Evolutionary conservation across 352 stramenopile species (phyloP).

Genomic region (Nothophytophthora sp.): DNA sequence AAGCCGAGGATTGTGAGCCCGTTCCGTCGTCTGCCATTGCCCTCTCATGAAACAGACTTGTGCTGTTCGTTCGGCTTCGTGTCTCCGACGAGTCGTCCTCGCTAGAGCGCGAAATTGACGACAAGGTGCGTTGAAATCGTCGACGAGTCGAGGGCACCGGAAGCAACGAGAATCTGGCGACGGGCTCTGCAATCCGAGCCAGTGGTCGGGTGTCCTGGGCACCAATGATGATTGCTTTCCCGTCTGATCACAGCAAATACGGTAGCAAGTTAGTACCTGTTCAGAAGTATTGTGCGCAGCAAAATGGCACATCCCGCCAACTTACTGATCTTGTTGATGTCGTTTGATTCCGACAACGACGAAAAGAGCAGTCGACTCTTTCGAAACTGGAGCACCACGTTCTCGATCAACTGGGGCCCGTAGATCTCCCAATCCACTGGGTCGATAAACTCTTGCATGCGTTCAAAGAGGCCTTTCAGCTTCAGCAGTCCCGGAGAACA

Average conservation of each 20-base stretch:
- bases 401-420: slow-evolving; percentile 81
- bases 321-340: slow-evolving; percentile 87
- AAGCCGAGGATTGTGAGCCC: slow-evolving; percentile 37
- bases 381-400: slow-evolving; percentile 85
- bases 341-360: slow-evolving; percentile 77
- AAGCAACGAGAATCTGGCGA: slow-evolving; percentile 80
- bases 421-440: slow-evolving; percentile 91
- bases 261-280: slow-evolving; percentile 19
- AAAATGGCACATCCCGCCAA: slow-evolving; percentile 3
- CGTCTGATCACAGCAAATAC: slow-evolving; percentile 42
- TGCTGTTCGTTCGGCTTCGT: slow-evolving; percentile 30
- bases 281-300: too few relatives aligned
- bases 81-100: slow-evolving; percentile 25
- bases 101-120: slow-evolving; percentile 29
- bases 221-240: slow-evolving; percentile 68
- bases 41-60: slow-evolving; percentile 44
- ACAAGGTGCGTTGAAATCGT: slow-evolving; percentile 49
- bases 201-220: slow-evolving; percentile 71
- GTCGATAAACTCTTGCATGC: slow-evolving; percentile 84
- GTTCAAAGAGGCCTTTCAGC: slow-evolving; percentile 67
- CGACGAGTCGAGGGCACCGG: slow-evolving; percentile 62
- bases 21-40: slow-evolving; percentile 23
- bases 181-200: slow-evolving; percentile 70
- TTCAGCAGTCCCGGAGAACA: slow-evolving; percentile 54
- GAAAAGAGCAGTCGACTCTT: slow-evolving; percentile 87